Conservation (phyloP, 805 yeast genomes). For the Lipomyces japonicus region DNA sequence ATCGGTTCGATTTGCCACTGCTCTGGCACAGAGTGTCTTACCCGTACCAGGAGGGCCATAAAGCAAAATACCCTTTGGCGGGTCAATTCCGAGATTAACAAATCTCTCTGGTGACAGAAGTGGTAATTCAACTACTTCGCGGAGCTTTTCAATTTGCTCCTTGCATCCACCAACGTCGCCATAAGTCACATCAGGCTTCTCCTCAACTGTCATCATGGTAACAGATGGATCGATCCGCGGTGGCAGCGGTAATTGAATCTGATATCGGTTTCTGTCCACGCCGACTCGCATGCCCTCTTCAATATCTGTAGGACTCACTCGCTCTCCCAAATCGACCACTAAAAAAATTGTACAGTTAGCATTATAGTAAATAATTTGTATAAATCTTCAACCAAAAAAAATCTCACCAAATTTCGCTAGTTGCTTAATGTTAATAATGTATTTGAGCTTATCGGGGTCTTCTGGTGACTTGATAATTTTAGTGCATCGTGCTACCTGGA, state of each 20-base stretch:
- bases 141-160: constrained; percentile 92
- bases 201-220: constrained; percentile 99
- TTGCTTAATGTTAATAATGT: constrained; percentile 94
- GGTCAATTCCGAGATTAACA: constrained; percentile 95
- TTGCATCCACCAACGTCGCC: constrained; percentile 98
- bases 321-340: constrained; percentile 92
- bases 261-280: constrained; percentile 94
- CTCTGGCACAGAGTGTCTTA: constrained; percentile 96
- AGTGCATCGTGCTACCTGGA: constrained; percentile 98
- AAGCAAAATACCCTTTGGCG: constrained; percentile 94
- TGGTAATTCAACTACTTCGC: constrained; percentile 96
- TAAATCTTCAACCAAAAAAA: background rate
- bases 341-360: background rate
- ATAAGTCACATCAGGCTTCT: constrained; percentile 97
- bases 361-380: background rate
- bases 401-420: constrained; percentile 76
- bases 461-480: constrained; percentile 63
- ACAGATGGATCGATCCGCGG: constrained; percentile 97
- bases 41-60: constrained; percentile 99
- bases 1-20: constrained; percentile 98
- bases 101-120: constrained; percentile 92
- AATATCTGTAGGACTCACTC: constrained; percentile 96
- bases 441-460: constrained; percentile 82
- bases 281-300: constrained; percentile 99
- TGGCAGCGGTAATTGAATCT: constrained; percentile 94